Evolutionary conservation across 2,329 filamentous ascomycete genomes (phyloP).

Genomic region (Hymenoscyphus infarciens): DNA sequence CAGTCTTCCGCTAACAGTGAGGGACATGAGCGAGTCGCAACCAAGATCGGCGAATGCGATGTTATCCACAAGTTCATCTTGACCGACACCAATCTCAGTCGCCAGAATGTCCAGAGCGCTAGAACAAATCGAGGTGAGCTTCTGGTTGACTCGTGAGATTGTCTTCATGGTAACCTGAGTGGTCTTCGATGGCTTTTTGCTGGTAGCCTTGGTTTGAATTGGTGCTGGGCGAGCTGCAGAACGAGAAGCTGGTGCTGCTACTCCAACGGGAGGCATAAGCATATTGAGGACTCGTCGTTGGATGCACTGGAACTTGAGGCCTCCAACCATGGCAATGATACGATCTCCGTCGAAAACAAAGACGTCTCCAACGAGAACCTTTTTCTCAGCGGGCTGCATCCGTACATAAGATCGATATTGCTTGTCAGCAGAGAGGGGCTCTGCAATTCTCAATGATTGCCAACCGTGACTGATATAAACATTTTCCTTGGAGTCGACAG

Average conservation of each 20-base stretch:
- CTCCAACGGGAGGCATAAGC: conserved; percentile 59
- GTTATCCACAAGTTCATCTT: conserved; percentile 54
- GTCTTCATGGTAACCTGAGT: conserved; percentile 43
- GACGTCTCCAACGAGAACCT: conserved; percentile 51
- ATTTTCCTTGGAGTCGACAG: conserved; percentile 50
- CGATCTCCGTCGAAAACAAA: conserved; percentile 47
- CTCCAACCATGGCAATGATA: conserved; percentile 29
- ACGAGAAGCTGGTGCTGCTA: conserved; percentile 38
- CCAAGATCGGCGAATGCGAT: conserved; percentile 55
- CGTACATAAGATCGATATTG: conserved; percentile 54
- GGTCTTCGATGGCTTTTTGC: conserved; percentile 30
- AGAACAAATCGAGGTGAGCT: conserved; percentile 43
- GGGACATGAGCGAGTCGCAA: conserved; percentile 58
- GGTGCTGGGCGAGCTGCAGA: conserved; percentile 28
- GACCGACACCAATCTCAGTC: conserved; percentile 52
- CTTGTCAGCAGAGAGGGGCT: conserved; percentile 44
- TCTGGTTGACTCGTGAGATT: conserved; percentile 49
- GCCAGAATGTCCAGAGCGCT: conserved; percentile 52
- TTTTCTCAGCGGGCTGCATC: conserved; percentile 50
- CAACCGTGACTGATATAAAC: conserved; percentile 60
- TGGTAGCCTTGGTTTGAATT: conserved; percentile 18
- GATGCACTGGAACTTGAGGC: conserved; percentile 33
- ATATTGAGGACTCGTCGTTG: conserved; percentile 48
- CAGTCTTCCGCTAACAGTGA: conserved; percentile 54
- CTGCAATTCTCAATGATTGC: conserved; percentile 50